phyloP scores from a whole-genome alignment of 495 filamentous ascomycete species.

The Penicillium pulvis region DNA sequence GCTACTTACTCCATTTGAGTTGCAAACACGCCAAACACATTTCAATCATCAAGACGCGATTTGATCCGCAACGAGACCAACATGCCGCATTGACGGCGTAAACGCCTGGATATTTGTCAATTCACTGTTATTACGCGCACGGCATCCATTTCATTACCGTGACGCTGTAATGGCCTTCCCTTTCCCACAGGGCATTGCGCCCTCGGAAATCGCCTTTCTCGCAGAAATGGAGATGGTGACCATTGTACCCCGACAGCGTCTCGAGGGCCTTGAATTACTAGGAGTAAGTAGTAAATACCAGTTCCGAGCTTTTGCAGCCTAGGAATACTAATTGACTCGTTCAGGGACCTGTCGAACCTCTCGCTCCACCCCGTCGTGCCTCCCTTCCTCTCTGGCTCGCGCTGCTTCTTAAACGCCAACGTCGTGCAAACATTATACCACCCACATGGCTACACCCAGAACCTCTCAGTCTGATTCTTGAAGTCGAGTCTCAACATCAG shows the following conservation, averaged over 20 bases:
- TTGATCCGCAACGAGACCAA: conserved; percentile 10
- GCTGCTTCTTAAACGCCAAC: conserved; percentile 93
- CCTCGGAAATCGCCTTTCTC: conserved; percentile 89
- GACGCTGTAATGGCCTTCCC: conserved; percentile 74
- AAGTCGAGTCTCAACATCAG: conserved; percentile 70
- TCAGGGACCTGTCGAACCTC: conserved; percentile 74
- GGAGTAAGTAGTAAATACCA: conserved; percentile 59
- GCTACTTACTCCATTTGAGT: conserved; percentile 5
- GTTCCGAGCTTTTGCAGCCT: not conserved
- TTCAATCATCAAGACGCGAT: conserved; percentile 20
- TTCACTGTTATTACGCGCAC: not conserved
- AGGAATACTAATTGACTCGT: conserved; percentile 17
- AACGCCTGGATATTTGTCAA: conserved; percentile 2
- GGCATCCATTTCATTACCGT: not conserved
- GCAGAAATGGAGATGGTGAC: conserved; percentile 97
- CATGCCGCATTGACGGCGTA: conserved; percentile 13
- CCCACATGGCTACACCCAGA: conserved; percentile 82
- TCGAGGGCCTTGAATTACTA: conserved; percentile 82
- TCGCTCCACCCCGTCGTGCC: conserved; percentile 80
- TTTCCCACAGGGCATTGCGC: conserved; percentile 78
- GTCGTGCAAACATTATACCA: conserved; percentile 88
- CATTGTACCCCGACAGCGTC: conserved; percentile 84
- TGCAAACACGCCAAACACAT: conserved; percentile 44
- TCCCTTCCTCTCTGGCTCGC: conserved; percentile 92
- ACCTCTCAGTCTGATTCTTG: conserved; percentile 72